phyloP scores from a whole-genome alignment of 1,139 yeast genomes.

The Blastobotrys apis region DNA sequence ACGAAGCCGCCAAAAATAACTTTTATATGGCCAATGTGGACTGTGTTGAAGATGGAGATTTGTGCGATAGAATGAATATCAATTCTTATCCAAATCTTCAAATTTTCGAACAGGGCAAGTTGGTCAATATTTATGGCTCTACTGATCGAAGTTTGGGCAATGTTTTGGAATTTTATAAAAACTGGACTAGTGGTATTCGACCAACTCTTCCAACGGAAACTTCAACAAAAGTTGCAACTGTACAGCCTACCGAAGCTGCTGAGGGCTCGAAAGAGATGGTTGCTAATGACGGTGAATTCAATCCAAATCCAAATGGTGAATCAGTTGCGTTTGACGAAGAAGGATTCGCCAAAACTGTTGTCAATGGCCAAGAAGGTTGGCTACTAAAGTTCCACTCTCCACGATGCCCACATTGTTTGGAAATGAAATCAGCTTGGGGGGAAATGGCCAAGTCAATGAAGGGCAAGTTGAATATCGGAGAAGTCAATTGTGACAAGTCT shows the following conservation, averaged over 20 bases:
- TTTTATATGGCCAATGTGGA: slow-evolving; percentile 39
- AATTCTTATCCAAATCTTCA: slow-evolving; percentile 35
- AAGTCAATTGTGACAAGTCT: slow-evolving; percentile 39
- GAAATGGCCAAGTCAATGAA: slow-evolving; percentile 33
- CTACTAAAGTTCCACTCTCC: slow-evolving; percentile 41
- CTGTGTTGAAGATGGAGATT: slow-evolving; percentile 40
- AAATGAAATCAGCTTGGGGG: slow-evolving; percentile 38
- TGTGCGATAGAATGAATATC: slow-evolving; percentile 34
- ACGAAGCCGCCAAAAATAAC: slow-evolving; percentile 20
- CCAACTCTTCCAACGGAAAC: neutral
- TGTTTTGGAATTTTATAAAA: slow-evolving; percentile 16
- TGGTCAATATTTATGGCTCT: slow-evolving; percentile 25
- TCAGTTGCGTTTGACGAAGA: slow-evolving; percentile 24
- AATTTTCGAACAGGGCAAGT: slow-evolving; percentile 34
- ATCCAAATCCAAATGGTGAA: slow-evolving; percentile 26
- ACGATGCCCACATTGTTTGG: slow-evolving; percentile 37
- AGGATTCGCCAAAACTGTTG: slow-evolving; percentile 23
- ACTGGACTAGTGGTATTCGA: slow-evolving; percentile 10
- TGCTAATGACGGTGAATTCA: slow-evolving; percentile 5
- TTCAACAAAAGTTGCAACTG: slow-evolving; percentile 14
- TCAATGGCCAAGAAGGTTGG: slow-evolving; percentile 35
- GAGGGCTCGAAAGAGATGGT: neutral
- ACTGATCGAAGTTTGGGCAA: slow-evolving; percentile 16
- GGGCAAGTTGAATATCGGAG: slow-evolving; percentile 38
- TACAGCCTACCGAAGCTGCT: slow-evolving; percentile 12